Base-by-base conservation (phyloP, 2,329 filamentous ascomycete genomes). In the Tolypocladium paradoxum region DNA sequence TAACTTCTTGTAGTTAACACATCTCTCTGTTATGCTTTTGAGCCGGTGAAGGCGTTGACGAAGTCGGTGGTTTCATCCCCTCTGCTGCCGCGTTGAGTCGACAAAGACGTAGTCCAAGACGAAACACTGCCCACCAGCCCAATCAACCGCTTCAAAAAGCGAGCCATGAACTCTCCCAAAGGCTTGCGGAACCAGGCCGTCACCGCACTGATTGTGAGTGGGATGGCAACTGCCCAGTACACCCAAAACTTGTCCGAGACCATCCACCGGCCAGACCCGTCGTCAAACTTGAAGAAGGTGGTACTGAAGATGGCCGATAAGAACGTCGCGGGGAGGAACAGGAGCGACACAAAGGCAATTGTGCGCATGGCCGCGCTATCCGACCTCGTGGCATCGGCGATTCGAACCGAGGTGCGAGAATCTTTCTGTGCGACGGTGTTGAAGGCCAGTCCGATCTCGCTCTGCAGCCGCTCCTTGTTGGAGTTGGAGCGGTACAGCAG, bases 381-480 rank as follows among this genome's bases (percentile, higher is more conserved):
- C 0, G 55, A 55, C n/a, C 70, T 67, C 0, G 73, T 66, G 0
- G 70, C 69, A 11, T 62, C 63, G 0, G 69, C 68, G 9, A 77
- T 73, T 9, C 67, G 50, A 2, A 76, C 64, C 0, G 72, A 68
- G 0, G 66, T 59, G 0, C 58, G 54, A 0, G 73, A 63, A 48
- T 76, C 72, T 36, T 70, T 61, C 55, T 76, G 72, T 0, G 73
- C 68, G 0, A 75, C 70, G 0, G 58, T 66, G 56, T 77, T 73
- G 61, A 74, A 78, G 0, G 70, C 60, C 55, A 85, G 68, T 53
- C 82, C 65, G 65, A 84, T 71, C 73, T 84, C 63, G 67, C 83
- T 64, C 63, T 76, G 49, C 61, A 85, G 67, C 54, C 82, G 57
- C 16, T 71, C 64, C 14, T 68, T 66, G 59, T 72, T 75, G 0